Conservation (phyloP, 768 basidiomycete species). For the Dendrothele bispora region DNA sequence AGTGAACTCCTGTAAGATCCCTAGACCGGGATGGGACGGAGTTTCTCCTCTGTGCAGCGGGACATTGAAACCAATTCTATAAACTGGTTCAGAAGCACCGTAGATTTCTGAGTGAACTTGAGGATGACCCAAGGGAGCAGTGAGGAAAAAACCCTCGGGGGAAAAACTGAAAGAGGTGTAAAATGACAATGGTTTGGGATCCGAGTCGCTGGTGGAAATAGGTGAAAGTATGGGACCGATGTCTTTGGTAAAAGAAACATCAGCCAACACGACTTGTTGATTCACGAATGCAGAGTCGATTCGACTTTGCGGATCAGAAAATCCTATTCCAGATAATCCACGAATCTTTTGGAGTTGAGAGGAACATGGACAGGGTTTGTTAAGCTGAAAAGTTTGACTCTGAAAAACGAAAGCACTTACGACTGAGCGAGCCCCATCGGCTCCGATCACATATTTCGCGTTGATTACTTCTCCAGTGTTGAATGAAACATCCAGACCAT, state of each 20-base stretch:
- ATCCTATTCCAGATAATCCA: constrained; percentile 31
- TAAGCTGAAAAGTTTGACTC: constrained; percentile 18
- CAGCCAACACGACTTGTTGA: constrained; percentile 38
- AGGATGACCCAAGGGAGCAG: constrained; percentile 2
- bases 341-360: constrained; percentile 45
- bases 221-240: too few species aligned
- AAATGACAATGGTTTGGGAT: too few species aligned
- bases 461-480: too few species aligned
- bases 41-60: constrained; percentile 23
- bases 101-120: neutral
- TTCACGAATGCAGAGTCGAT: constrained; percentile 15
- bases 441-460: constrained; percentile 41
- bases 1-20: constrained; percentile 36
- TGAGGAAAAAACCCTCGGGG: constrained; percentile 2
- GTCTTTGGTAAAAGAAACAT: constrained; percentile 39
- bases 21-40: constrained; percentile 31
- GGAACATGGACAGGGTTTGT: neutral
- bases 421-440: too few species aligned
- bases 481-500: too few species aligned
- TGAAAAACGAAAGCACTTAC: too few species aligned
- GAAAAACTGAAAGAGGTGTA: too few species aligned
- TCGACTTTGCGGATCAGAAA: constrained; percentile 32
- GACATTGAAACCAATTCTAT: constrained; percentile 9
- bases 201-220: too few species aligned
- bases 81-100: neutral